phyloP scores from a whole-genome alignment of 306 rosid species.

The Arachis hypogaea region DNA sequence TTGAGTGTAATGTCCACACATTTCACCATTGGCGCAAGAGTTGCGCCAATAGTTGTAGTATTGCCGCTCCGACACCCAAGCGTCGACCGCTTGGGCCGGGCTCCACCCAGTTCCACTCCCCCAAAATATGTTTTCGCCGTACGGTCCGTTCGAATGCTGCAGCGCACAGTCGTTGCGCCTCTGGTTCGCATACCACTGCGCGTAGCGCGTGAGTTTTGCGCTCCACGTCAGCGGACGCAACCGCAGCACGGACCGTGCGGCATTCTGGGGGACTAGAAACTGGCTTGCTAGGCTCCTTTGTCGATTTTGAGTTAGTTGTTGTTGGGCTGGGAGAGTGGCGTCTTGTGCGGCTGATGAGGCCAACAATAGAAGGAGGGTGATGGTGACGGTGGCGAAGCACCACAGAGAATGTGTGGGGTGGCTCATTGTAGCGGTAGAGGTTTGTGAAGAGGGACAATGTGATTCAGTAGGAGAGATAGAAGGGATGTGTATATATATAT shows the following conservation, averaged over 20 bases:
- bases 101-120: conserved; percentile 84
- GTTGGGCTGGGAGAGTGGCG: conserved; percentile 16
- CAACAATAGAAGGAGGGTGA: conserved; percentile 36
- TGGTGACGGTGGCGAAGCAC: conserved; percentile 8
- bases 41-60: conserved; percentile 63
- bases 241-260: conserved; percentile 50
- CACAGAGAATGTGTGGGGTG: conserved; percentile 9
- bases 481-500: not conserved
- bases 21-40: conserved; percentile 56
- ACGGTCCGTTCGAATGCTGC: conserved; percentile 77
- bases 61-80: conserved; percentile 69
- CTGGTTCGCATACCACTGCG: conserved; percentile 71
- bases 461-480: not conserved
- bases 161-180: conserved; percentile 71
- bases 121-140: conserved; percentile 95
- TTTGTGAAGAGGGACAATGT: not conserved
- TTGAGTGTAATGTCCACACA: conserved; percentile 93
- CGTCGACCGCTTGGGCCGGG: conserved; percentile 67
- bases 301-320: conserved; percentile 3
- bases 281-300: conserved; percentile 42
- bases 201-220: conserved; percentile 52
- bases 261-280: conserved; percentile 74
- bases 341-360: conserved; percentile 36
- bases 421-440: not conserved
- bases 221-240: conserved; percentile 64